Percentiles rank a stretch among this genome's conserved stretches.
phyloP scores from a whole-genome alignment of 257 asterid genomes.

The Solanum microdontum region DNA sequence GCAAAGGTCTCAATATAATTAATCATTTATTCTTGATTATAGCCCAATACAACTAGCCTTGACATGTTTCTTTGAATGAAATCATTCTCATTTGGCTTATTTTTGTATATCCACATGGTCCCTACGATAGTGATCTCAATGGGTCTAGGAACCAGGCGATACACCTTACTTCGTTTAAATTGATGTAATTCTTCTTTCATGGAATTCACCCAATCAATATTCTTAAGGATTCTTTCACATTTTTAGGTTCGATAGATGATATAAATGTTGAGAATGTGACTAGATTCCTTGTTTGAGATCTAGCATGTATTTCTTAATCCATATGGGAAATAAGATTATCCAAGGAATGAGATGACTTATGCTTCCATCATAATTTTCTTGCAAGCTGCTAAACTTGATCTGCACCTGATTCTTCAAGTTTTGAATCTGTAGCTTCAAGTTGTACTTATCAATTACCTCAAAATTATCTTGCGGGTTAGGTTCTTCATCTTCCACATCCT shows the following conservation, averaged over 20 bases:
- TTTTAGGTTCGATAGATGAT: too few species aligned
- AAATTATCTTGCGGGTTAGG: background rate
- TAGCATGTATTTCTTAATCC: too few species aligned
- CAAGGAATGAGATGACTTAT: background rate
- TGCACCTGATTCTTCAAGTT: background rate
- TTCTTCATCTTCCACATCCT: background rate
- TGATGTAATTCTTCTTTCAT: background rate
- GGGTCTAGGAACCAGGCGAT: background rate
- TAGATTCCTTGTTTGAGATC: background rate
- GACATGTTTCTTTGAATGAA: background rate
- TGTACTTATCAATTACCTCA: too few species aligned
- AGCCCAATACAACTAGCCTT: background rate
- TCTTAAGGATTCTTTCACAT: background rate
- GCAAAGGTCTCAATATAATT: background rate
- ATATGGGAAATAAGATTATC: background rate
- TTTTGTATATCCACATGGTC: too few species aligned
- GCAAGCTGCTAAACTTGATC: rapidly evolving
- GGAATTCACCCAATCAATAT: background rate
- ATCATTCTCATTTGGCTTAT: too few species aligned
- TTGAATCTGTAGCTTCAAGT: too few species aligned
- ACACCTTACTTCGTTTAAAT: background rate
- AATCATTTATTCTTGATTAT: too few species aligned
- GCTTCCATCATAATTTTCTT: background rate
- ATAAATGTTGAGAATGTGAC: background rate
- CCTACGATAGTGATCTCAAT: background rate